Evolutionary conservation across 2,329 filamentous ascomycete genomes (phyloP).

Genomic region (Atkinsonella hypoxylon): DNA sequence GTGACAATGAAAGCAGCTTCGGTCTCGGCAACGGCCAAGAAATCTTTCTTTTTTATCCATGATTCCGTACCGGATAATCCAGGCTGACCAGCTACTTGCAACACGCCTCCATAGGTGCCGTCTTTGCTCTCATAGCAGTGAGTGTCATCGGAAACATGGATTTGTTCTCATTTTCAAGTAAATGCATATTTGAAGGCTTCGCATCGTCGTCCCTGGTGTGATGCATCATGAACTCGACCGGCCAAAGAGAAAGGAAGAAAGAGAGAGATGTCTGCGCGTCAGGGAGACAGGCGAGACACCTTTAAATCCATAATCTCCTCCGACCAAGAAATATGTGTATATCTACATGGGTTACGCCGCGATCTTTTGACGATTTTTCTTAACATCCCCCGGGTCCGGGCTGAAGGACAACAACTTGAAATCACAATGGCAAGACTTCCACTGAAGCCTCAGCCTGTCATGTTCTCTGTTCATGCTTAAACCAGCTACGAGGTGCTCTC

Average conservation of each 20-base stretch:
- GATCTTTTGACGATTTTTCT: background rate
- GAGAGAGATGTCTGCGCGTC: background rate
- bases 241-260: too few species aligned
- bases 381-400: background rate
- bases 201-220: background rate
- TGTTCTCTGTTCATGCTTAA: too few species aligned
- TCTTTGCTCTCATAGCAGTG: background rate
- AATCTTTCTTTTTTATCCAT: background rate
- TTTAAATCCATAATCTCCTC: background rate
- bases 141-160: background rate
- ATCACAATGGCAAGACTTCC: background rate
- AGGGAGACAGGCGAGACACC: background rate
- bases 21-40: background rate
- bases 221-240: background rate
- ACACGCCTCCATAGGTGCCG: background rate
- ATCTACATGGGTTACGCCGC: conserved; percentile 6
- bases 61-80: background rate
- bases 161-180: background rate
- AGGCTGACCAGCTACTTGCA: background rate
- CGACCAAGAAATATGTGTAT: conserved; percentile 1
- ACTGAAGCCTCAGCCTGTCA: too few species aligned
- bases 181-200: background rate
- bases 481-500: too few species aligned
- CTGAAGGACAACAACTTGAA: too few species aligned
- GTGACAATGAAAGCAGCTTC: conserved; percentile 11